A percentile compares a stretch with the other conserved stretches of the same genome.
Conservation (phyloP, 2,329 filamentous ascomycete genomes). For the Didymella sp. region DNA sequence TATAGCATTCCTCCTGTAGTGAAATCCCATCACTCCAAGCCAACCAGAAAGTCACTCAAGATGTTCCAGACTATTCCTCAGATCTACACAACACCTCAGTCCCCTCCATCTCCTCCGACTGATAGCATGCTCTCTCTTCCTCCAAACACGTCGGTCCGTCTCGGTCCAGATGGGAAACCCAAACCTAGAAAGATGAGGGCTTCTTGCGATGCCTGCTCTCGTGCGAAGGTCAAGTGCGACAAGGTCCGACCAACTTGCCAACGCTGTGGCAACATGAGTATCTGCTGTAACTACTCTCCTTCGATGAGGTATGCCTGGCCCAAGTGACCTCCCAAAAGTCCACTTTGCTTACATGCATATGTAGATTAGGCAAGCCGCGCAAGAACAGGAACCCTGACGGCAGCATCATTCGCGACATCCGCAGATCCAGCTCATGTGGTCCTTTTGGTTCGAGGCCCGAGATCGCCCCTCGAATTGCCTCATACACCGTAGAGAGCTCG, state of each 20-base stretch:
- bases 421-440: constrained; percentile 42
- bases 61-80: constrained; percentile 45
- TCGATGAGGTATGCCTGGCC: constrained; percentile 46
- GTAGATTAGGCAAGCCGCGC: constrained; percentile 46
- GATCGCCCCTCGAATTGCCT: constrained; percentile 42
- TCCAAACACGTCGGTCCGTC: constrained; percentile 30
- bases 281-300: constrained; percentile 51
- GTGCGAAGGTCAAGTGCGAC: constrained; percentile 50
- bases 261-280: constrained; percentile 47
- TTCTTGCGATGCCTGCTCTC: constrained; percentile 50
- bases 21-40: constrained; percentile 21
- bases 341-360: constrained; percentile 23
- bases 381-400: constrained; percentile 49
- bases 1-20: constrained; percentile 28
- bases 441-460: constrained; percentile 40
- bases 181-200: constrained; percentile 49
- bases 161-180: constrained; percentile 30
- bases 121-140: constrained; percentile 34
- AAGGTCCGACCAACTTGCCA: constrained; percentile 49
- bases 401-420: constrained; percentile 45
- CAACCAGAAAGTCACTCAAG: constrained; percentile 21
- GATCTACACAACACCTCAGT: constrained; percentile 30
- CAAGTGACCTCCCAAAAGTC: not conserved
- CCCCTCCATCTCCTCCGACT: constrained; percentile 33
- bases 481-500: constrained; percentile 44